Base-by-base conservation (phyloP, 2,329 filamentous ascomycete species). In the Ophiognomonia clavigignenti-juglandacearum region DNA sequence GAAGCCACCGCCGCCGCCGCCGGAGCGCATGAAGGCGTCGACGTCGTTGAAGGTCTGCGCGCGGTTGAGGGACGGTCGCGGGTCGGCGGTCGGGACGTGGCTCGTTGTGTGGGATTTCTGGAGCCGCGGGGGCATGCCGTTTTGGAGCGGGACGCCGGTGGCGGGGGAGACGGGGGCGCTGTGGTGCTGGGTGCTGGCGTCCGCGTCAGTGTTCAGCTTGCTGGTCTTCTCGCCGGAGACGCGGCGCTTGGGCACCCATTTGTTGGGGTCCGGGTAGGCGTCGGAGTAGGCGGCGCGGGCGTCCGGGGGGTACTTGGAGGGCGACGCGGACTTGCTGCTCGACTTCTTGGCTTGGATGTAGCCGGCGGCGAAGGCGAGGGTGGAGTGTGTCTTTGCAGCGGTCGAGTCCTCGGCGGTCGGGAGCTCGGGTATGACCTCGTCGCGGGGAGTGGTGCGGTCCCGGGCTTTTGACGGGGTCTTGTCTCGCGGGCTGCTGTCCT, bases 101-200 rank as follows among this genome's bases (percentile, higher is more conserved):
- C 46, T 36, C 16, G 54, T 52, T 16, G 51, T 57, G 39, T 61
- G 51, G 1, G 60, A 56, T 36, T 64, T 64, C 16, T 47, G 32
- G 14, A 62, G 51, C 3, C 39, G 39, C 13, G 60, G 58, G 7
- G 56, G 57, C 3, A 56, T 51, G 20, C 56, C 54, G 16, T 43
- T 26, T 11, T n/a, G n/a, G n/a, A n/a, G n/a, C n/a, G n/a, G n/a
- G n/a, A n/a, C n/a, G n/a, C n/a, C n/a, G n/a, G 52, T 50, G 4
- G 51, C 49, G 4, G 58, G 45, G n/a, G 49, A 43, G 4, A 48
- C 41, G 10, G 36, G 27, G 20, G 44, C 22, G 22, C 29, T 43
- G n/a, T n/a, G n/a, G n/a, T n/a, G n/a, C n/a, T n/a, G n/a, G n/a
- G n/a, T n/a, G 8, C 40, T 16, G 16, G 31, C 37, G 13, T 53